Base-by-base conservation (phyloP, 1,284 basidiomycete genomes). In the Boletus albobrunnescens region DNA sequence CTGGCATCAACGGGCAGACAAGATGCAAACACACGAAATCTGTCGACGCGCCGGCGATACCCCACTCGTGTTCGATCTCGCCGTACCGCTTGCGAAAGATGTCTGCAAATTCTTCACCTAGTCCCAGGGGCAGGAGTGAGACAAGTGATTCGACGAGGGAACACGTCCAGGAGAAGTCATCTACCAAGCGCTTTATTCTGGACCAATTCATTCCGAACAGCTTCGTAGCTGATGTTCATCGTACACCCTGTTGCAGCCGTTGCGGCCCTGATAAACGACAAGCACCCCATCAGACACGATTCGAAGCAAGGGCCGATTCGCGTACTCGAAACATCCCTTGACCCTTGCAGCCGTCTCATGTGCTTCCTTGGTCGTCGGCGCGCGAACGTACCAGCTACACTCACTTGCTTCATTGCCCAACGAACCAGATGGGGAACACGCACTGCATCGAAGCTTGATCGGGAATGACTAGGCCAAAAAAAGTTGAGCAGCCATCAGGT, bases 401-500 rank as follows among this genome's bases (percentile, higher is more conserved):
- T 30, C 13, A 3, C 13, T 27, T 38, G 6, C 7, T 39, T 7
- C 16, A 33, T 2, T 8, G 9, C 33, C 17, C n/a, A 20, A 31
- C 8, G 12, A 36, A 31, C 17, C n/a, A n/a, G n/a, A n/a, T n/a
- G n/a, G n/a, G n/a, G 12, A 36, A 30, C 22, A 16, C 6, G 56
- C 73, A 78, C 79, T 71, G 63, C 69, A 89, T 77, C 54, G 78
- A 81, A 2, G 83, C 75, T 56, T 86, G 81, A 57, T 87, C 87
- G 1, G 89, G 90, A 46, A 92, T 89, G 31, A 92, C 87, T 87
- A 44, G 17, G 26, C 6, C n/a, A n/a, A n/a, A n/a, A n/a, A n/a
- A n/a, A n/a, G n/a, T 16, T 53, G 14, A 48, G 41, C 6, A 12
- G 28, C 8, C 8, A 36, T 26, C 19, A 37, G 20, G 38, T 2